Base-by-base conservation (phyloP, 2,329 filamentous ascomycete species). In the Ceratocystiopsis sp. region DNA sequence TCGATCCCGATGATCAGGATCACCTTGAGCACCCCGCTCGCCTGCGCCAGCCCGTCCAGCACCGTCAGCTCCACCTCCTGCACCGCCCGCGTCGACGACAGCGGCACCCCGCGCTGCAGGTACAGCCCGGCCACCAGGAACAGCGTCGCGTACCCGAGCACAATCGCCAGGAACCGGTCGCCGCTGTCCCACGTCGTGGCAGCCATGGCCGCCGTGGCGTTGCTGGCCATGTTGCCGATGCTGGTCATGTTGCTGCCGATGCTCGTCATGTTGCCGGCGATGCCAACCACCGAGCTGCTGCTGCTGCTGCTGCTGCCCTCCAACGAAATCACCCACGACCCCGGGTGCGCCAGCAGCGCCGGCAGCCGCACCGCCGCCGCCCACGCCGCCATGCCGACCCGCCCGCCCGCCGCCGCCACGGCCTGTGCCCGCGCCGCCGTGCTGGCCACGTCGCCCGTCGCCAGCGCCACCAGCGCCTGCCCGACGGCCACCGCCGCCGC, bases 1-100 rank as follows among this genome's bases (percentile, higher is more conserved):
- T 98, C 91, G 53, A 98, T 98, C 50, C 87, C 91, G 51, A 98
- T 98, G 54, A 98, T 96, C 47, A 96, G 65, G 41, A 98, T 93
- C 18, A 98, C 91, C 60, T 98, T 98, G 68, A 95, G 78, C 11
- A 98, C 89, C 14, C 93, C 91, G 37, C 91, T 93, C 40, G 91
- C 91, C 67, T 98, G 93, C 49, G 86, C 80, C 18, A 98, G 68
- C 2, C 79, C 71, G 49, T 96, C 89, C 19, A 89, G 80, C 37
- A 95, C 60, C 9, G 78, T 72, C 19, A 80, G 81, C 58, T 96
- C 87, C 69, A 71, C 74, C 32, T 75, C 72, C 46, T 74, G 71
- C 41, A 71, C 66, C 1, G 70, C 60, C 44, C 66, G 66, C 4
- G 66, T 62, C 1, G 63, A 63, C 2, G 79, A 78, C 49, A 94